Conservation (phyloP, 192 early-diverging fungal genomes). For the Podila verticillata region DNA sequence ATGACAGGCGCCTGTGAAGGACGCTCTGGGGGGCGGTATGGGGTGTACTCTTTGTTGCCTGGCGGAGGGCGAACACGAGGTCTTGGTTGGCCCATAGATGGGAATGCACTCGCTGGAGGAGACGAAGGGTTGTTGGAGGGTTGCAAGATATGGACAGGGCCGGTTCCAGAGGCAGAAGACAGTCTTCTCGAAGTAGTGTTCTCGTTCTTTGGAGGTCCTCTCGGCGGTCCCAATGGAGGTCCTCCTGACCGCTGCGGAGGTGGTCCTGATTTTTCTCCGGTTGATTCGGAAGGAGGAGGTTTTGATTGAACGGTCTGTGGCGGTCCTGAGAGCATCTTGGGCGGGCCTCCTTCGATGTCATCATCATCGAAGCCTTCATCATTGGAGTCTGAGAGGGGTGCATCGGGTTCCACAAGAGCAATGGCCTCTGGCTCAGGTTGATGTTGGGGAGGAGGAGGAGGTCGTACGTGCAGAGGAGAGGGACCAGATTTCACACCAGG, state of each 20-base stretch:
- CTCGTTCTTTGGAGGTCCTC: conserved; percentile 30
- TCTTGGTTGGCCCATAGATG: conserved; percentile 13
- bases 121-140: conserved; percentile 44
- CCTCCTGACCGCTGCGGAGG: conserved; percentile 13
- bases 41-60: conserved; percentile 23
- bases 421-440: not conserved
- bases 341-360: conserved; percentile 34
- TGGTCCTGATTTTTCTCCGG: conserved; percentile 3
- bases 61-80: conserved; percentile 40
- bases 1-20: conserved; percentile 49
- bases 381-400: conserved; percentile 18
- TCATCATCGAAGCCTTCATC: conserved; percentile 21
- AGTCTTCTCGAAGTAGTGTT: conserved; percentile 5
- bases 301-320: not conserved
- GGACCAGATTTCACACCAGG: not conserved
- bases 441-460: not conserved
- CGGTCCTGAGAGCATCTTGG: not conserved
- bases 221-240: conserved; percentile 38
- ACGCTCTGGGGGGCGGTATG: conserved; percentile 46
- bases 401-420: conserved; percentile 24
- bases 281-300: conserved; percentile 1
- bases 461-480: not conserved
- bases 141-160: conserved; percentile 17
- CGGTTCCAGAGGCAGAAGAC: conserved; percentile 10
- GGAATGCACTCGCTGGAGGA: conserved; percentile 45